Base-by-base conservation (phyloP, 2,329 filamentous ascomycete species). In the Mollisia scopiformis region DNA sequence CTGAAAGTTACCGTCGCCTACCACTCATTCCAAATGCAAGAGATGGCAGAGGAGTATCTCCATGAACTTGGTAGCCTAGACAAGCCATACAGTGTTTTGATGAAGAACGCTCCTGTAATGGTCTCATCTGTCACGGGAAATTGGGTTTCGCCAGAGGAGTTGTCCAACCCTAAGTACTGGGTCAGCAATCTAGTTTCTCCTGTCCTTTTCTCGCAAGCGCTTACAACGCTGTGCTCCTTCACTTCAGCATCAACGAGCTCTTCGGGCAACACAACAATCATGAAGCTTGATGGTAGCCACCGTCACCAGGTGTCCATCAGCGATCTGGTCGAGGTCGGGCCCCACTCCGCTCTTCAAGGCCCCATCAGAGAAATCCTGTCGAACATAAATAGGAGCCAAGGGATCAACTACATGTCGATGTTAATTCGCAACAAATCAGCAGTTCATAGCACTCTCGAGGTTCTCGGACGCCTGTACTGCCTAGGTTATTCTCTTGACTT, bases 101-200 rank as follows among this genome's bases (percentile, higher is more conserved):
- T n/a, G n/a, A n/a, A n/a, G n/a, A n/a, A n/a, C n/a, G n/a, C n/a
- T n/a, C n/a, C n/a, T n/a, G n/a, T n/a, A n/a, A n/a, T n/a, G n/a
- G 46, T 57, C 43, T 57, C 53, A 30, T 61, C 57, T 33, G 57
- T 62, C 19, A 59, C 43, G 27, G 51, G 51, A 7, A 13, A 43
- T n/a, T 33, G 21, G 2, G 39, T 62, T 33, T 11, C 31, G 13
- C 16, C 46, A 16, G 16, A 35, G 21, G 43, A 47, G 23, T 49
- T 61, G n/a, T 25, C 7, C 23, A 11, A 19, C 19, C 64, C 68
- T 0, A 50, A 65, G 0, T 83, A 83, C 63, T 83, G 80, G 80
- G 71, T 72, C 2, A 62, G 69, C 2, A 83, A 83, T 57, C 68
- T 83, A 66, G 71, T 77, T 1, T 77, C 75, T 1, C 75, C 74